Evolutionary conservation across 139 green algal species (phyloP).

Genomic region (Trebouxia sp.): DNA sequence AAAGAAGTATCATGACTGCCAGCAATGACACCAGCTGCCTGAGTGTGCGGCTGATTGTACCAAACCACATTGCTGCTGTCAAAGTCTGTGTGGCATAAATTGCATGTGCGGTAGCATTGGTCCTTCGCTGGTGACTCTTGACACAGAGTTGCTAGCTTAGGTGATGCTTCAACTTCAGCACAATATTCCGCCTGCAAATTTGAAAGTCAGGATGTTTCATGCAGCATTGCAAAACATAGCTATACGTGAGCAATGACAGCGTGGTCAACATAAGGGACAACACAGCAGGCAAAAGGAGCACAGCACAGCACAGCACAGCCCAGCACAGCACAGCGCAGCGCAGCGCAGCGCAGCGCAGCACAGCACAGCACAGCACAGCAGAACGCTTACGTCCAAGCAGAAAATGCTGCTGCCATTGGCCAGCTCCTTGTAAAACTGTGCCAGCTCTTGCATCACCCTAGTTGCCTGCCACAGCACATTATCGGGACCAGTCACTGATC

Average conservation of each 20-base stretch:
- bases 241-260: no score
- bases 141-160: not conserved
- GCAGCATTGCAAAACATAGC: not conserved
- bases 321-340: not conserved
- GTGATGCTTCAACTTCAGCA: not conserved
- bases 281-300: not conserved
- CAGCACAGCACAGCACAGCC: not conserved
- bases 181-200: not conserved
- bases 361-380: not conserved
- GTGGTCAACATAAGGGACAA: no score
- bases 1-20: no score
- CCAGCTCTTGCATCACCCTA: constrained; percentile 5
- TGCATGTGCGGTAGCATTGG: not conserved
- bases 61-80: constrained; percentile 1
- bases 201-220: no score
- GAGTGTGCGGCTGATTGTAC: not conserved
- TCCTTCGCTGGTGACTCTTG: not conserved
- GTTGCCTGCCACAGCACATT: not conserved
- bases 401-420: not conserved
- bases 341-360: not conserved
- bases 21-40: no score
- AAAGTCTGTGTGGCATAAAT: not conserved
- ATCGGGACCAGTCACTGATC: not conserved
- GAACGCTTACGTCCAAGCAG: not conserved
- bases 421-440: not conserved